Percentiles rank a stretch among this genome's conserved stretches.
These are phyloP conservation scores for Bryoglossum gracile DNA, from an alignment of 495 filamentous ascomycete genomes.

Conservation along the genomic window DNA sequence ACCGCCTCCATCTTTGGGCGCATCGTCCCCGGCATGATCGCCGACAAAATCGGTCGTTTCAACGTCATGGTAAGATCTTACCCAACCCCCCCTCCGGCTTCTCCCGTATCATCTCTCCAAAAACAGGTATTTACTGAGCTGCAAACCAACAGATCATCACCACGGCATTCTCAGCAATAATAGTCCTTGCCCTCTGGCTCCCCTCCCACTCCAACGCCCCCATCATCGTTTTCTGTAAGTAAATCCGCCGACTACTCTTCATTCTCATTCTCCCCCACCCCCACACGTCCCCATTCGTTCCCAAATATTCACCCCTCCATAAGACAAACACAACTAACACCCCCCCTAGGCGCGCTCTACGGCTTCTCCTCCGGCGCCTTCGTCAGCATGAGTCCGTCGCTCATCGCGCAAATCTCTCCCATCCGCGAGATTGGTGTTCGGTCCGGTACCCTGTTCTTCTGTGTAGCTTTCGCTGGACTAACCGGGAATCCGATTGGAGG, in stretches of 20 bases:
- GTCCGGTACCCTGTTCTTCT: constrained; percentile 59
- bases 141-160: no score
- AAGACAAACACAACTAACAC: no score
- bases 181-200: constrained; percentile 65
- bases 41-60: constrained; percentile 65
- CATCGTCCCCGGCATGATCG: constrained; percentile 62
- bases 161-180: constrained; percentile 48
- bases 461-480: constrained; percentile 56
- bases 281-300: no score
- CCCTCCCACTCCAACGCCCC: constrained; percentile 51
- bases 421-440: constrained; percentile 66
- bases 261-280: no score
- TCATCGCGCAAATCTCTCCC: constrained; percentile 65
- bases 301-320: neutral
- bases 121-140: no score
- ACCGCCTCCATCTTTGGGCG: constrained; percentile 67
- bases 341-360: constrained; percentile 57
- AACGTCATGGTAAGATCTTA: no score
- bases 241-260: no score
- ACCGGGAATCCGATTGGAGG: constrained; percentile 69
- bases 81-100: no score
- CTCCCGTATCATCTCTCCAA: no score
- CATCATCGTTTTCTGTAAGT: constrained; percentile 59
- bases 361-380: constrained; percentile 70
- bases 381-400: constrained; percentile 50